Conservation (phyloP, 805 yeast species). For the Candida argentea region DNA sequence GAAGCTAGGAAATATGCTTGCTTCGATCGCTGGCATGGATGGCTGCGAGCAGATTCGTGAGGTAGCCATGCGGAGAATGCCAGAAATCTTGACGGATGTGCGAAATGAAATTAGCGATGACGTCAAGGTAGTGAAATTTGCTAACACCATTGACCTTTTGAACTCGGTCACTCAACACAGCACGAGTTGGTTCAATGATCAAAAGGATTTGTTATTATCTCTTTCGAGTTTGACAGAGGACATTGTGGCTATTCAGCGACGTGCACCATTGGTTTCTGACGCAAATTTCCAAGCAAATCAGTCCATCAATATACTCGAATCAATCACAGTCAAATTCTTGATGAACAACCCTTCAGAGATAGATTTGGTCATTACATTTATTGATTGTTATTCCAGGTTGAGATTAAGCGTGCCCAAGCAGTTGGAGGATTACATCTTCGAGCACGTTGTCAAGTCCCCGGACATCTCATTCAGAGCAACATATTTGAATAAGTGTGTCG, state of each 20-base stretch:
- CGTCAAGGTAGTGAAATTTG: constrained; percentile 51
- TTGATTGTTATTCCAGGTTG: constrained; percentile 32
- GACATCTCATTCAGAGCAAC: constrained; percentile 38
- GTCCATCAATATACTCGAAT: constrained; percentile 54
- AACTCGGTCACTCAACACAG: constrained; percentile 42
- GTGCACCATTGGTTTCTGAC: constrained; percentile 41
- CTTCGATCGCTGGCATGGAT: constrained; percentile 49
- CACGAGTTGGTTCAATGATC: constrained; percentile 36
- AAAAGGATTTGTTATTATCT: constrained; percentile 22
- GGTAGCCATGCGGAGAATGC: constrained; percentile 43
- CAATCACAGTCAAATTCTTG: constrained; percentile 19
- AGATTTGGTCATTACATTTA: constrained; percentile 20
- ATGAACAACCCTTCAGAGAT: constrained; percentile 13
- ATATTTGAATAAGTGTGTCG: constrained; percentile 44
- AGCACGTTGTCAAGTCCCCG: constrained; percentile 40
- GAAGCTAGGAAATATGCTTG: constrained; percentile 53
- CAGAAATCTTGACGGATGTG: constrained; percentile 36
- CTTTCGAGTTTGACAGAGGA: constrained; percentile 34
- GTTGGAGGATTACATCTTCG: constrained; percentile 49
- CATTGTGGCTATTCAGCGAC: constrained; percentile 30
- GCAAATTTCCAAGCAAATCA: constrained; percentile 64
- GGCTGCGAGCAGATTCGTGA: constrained; percentile 49
- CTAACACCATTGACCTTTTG: constrained; percentile 63
- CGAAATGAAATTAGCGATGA: constrained; percentile 41
- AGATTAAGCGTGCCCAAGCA: constrained; percentile 35